Percentiles rank a stretch among this genome's conserved stretches.
Conservation (phyloP, 208 protist genomes). For the Porcisia deanei region DNA sequence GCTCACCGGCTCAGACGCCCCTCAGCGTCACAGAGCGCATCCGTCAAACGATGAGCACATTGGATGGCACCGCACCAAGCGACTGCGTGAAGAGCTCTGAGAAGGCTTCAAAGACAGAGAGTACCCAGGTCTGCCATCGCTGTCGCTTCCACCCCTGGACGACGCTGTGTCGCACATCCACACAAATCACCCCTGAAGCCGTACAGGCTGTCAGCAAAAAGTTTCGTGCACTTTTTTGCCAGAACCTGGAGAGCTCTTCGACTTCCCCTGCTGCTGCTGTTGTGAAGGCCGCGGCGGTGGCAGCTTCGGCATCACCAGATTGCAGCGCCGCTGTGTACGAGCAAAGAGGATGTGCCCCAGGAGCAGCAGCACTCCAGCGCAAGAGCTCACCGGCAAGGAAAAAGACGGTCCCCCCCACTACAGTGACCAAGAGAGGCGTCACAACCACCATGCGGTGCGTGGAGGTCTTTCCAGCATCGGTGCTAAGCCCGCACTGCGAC, state of each 20-base stretch:
- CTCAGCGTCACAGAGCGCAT: neutral
- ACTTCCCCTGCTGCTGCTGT: neutral
- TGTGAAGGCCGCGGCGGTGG: neutral
- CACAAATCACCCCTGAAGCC: slow-evolving; percentile 33
- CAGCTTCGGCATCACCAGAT: neutral
- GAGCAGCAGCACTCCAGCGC: neutral
- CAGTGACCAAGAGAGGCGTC: slow-evolving; percentile 16
- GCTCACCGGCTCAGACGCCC: neutral
- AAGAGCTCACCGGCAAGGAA: neutral
- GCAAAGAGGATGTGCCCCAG: neutral
- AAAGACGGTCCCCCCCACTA: slow-evolving; percentile 18
- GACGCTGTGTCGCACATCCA: slow-evolving; percentile 35
- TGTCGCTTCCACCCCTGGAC: slow-evolving; percentile 14
- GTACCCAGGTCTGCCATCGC: neutral
- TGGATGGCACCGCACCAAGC: neutral
- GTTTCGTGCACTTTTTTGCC: slow-evolving; percentile 36
- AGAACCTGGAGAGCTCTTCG: slow-evolving; percentile 24
- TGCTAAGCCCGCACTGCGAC: slow-evolving; percentile 55
- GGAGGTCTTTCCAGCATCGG: slow-evolving; percentile 51
- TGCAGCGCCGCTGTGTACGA: neutral
- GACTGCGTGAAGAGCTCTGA: neutral
- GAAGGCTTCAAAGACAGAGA: neutral
- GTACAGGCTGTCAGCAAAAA: slow-evolving; percentile 30
- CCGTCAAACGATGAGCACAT: neutral
- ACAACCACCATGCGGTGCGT: slow-evolving; percentile 38